phyloP scores from a whole-genome alignment of 2,329 filamentous ascomycete genomes.

The Epichloe sp. region DNA sequence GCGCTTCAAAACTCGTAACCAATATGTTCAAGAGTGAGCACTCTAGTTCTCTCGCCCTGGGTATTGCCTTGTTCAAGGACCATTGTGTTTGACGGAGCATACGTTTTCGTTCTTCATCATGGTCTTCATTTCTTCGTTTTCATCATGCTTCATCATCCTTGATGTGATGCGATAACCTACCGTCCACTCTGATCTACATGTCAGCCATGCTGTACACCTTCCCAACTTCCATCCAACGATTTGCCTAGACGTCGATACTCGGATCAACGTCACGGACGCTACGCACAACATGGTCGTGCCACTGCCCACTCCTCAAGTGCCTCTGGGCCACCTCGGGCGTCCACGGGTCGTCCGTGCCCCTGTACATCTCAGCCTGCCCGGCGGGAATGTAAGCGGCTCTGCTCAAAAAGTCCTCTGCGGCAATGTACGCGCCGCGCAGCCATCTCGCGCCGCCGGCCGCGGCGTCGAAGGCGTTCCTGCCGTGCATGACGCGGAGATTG shows the following conservation, averaged over 20 bases:
- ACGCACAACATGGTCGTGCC: conserved; percentile 15
- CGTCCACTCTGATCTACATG: too few relatives aligned
- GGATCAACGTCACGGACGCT: conserved; percentile 12
- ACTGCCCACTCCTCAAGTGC: conserved; percentile 13
- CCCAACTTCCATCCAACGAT: too few relatives aligned
- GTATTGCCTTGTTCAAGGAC: too few relatives aligned
- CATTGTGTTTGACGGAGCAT: too few relatives aligned
- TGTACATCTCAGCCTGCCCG: conserved; percentile 13
- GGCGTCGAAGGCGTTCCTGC: conserved; percentile 59
- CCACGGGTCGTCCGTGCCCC: conserved; percentile 12
- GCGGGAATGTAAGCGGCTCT: conserved; percentile 19
- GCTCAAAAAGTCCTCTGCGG: conserved; percentile 33
- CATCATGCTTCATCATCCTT: too few relatives aligned
- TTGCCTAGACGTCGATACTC: conserved; percentile 3
- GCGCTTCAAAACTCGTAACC: too few relatives aligned
- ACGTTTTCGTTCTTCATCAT: too few relatives aligned
- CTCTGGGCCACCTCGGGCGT: conserved; percentile 12
- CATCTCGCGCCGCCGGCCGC: conserved; percentile 53
- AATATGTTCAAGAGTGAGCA: too few relatives aligned
- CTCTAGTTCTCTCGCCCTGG: too few relatives aligned
- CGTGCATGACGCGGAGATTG: conserved; percentile 76
- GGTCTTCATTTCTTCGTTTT: too few relatives aligned
- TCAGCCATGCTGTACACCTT: too few relatives aligned
- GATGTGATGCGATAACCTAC: too few relatives aligned
- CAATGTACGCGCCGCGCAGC: conserved; percentile 77